Evolutionary conservation across 179 eudicot species (phyloP), one percentile per base, ranked within the genome.

Genomic region (Spergularia azorica): DNA sequence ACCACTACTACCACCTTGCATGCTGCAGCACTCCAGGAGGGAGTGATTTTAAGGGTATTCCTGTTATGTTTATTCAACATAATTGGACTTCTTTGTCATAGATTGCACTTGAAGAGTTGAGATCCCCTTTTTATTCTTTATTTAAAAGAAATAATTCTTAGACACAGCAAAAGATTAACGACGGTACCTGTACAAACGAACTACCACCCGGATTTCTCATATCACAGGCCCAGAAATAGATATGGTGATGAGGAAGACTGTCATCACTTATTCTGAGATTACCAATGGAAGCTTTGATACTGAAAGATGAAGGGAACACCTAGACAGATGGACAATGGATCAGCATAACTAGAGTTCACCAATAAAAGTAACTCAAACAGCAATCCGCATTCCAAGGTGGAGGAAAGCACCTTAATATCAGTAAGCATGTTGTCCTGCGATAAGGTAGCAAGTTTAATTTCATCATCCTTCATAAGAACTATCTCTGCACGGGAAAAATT

Each of bases 171-270:
- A 9, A 46, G 50, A 55, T 14, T 36, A 11, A 67, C 51, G 60
- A 56, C 20, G 73, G 73, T 88, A 95, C 99, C 99, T 95, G 96
- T 63, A 95, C 98, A 85, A 95, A 95, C 73, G 99, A 95, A 83
- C 91, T 95, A 81, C 99, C 98, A 76, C 98, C 99, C 58, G 97
- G 97, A 85, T 95, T 95, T 71, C 99, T 86, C 99, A 95, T 95
- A 82, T 95, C 97, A 80, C 98, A 93, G 38, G 88, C 92, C 97
- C 97, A 89, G 86, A 85, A 93, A 85, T 95, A 95, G 16, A 76
- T 81, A 86, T 95, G 99, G 71, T 83, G 85, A 38, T 80, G 81
- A 11, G 76, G 85, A 75, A 95, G 95, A 84, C 98, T 93, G 79
- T 91, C 98, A 71, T 95, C 99, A 79, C 97, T 90, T 73, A 95